Evolutionary conservation across 2,329 filamentous ascomycete species (phyloP).

Genomic region (Helminthosporium solani): DNA sequence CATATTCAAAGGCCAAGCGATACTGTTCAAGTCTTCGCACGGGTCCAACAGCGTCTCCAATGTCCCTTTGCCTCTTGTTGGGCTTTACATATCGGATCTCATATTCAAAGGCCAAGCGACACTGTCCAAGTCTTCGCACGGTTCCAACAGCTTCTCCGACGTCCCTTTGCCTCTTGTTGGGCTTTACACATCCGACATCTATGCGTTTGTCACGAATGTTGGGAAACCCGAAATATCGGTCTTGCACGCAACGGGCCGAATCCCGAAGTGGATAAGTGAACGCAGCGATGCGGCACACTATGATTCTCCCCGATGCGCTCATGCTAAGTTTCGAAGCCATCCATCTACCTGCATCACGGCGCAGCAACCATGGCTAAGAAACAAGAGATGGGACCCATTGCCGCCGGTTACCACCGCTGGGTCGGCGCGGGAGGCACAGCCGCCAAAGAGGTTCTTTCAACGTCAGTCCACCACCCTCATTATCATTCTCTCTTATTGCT

Average conservation of each 20-base stretch:
- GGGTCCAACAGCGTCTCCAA: too few species aligned
- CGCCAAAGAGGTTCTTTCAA: constrained; percentile 3
- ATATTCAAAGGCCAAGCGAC: too few species aligned
- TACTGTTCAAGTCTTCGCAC: too few species aligned
- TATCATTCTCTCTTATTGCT: background rate
- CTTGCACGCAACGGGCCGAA: background rate
- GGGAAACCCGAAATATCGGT: too few species aligned
- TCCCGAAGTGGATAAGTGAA: background rate
- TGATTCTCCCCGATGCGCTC: background rate
- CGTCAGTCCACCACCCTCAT: constrained; percentile 3
- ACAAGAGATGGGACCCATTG: background rate
- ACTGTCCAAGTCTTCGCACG: too few species aligned
- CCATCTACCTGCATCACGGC: background rate
- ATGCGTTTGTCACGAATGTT: background rate
- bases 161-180: background rate
- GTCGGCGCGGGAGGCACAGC: background rate
- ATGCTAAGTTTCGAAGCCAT: background rate
- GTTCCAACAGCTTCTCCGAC: too few species aligned
- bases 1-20: too few species aligned
- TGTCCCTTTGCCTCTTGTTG: background rate
- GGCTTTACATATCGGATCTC: background rate
- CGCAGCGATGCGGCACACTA: background rate
- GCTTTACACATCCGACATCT: background rate
- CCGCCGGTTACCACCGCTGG: background rate
- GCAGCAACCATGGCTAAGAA: background rate